phyloP scores from a whole-genome alignment of 2,329 filamentous ascomycete genomes.

The Fusarium sp. region DNA sequence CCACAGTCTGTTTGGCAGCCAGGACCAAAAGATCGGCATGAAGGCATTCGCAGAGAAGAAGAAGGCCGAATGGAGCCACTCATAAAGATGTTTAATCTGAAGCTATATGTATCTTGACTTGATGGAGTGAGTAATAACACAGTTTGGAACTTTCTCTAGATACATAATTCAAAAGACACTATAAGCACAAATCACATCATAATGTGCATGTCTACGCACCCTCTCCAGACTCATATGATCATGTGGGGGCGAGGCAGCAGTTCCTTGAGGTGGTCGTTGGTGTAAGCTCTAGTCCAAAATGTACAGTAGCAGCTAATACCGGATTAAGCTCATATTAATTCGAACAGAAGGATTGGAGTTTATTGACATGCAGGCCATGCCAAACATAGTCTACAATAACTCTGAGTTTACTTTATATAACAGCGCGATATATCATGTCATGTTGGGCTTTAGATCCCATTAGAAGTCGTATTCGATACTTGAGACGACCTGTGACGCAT shows the following conservation, averaged over 20 bases:
- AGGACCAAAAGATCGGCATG: slow-evolving; percentile 98
- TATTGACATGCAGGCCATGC: not conserved
- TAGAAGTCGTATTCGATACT: not conserved
- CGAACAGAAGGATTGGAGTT: not conserved
- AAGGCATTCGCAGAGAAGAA: slow-evolving; percentile 95
- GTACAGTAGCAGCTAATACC: slow-evolving; percentile 1
- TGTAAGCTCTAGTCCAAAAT: slow-evolving; percentile 11
- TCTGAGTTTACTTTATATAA: not conserved
- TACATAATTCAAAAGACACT: slow-evolving; percentile 6
- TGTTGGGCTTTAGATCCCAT: not conserved
- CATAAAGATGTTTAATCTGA: slow-evolving; percentile 60
- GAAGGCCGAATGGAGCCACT: slow-evolving; percentile 90
- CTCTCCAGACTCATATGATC: slow-evolving; percentile 1
- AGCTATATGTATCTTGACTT: not conserved
- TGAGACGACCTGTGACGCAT: slow-evolving; percentile 8
- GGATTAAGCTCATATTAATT: not conserved
- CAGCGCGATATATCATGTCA: not conserved
- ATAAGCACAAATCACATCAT: not conserved
- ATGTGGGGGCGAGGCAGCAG: slow-evolving; percentile 17
- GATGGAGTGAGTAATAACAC: not conserved
- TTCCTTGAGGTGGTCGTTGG: slow-evolving; percentile 8
- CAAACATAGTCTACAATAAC: not conserved
- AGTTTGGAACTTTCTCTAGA: not conserved
- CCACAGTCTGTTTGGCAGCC: slow-evolving; percentile 91
- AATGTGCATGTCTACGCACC: slow-evolving; percentile 3